Evolutionary conservation across 345 rosid genomes (phyloP).

Genomic region (Reutealis trisperma): DNA sequence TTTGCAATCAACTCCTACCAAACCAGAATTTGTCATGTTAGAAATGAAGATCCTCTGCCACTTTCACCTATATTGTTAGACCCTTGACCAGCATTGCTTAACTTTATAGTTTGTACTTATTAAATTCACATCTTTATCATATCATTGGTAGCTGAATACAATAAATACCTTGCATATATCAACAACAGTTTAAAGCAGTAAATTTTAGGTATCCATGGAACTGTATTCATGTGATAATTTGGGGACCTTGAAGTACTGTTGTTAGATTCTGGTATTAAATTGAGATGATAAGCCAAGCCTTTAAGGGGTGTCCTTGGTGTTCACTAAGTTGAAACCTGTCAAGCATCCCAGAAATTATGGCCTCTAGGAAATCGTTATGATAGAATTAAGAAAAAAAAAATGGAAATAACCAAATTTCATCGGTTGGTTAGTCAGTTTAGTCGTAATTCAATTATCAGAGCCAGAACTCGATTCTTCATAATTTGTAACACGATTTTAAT

Average conservation of each 20-base stretch:
- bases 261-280: constrained; percentile 4
- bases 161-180: background rate
- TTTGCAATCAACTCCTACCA: too few relatives aligned
- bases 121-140: background rate
- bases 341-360: too few relatives aligned
- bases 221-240: background rate
- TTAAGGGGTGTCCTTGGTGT: background rate
- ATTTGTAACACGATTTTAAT: background rate
- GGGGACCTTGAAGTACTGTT: background rate
- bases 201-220: background rate
- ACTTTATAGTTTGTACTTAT: background rate
- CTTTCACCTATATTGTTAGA: constrained; percentile 15
- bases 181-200: background rate
- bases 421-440: too few relatives aligned
- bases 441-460: too few relatives aligned
- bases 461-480: background rate
- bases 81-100: background rate
- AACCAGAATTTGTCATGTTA: constrained; percentile 5
- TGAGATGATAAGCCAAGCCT: background rate
- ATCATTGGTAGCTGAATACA: background rate
- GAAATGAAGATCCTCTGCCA: constrained; percentile 18
- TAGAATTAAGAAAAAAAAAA: too few relatives aligned
- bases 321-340: too few relatives aligned
- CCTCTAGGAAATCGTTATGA: too few relatives aligned
- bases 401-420: too few relatives aligned